phyloP scores from a whole-genome alignment of 495 filamentous ascomycete species.

The Durotheca rogersii region DNA sequence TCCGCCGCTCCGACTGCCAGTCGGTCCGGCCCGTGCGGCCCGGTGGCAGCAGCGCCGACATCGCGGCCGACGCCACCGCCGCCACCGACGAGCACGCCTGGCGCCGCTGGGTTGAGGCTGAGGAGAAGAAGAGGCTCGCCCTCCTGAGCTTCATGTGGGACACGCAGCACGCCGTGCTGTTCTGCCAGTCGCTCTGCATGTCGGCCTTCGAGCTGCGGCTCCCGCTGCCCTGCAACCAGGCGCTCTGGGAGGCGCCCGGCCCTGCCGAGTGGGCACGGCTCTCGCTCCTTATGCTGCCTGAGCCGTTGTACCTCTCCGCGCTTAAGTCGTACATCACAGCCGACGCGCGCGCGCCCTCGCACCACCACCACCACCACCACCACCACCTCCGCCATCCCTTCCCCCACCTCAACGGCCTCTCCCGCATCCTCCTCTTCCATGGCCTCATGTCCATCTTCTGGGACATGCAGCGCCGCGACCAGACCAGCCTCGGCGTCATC shows the following conservation, averaged over 20 bases:
- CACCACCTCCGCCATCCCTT: conserved; percentile 49
- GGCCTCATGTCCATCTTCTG: conserved; percentile 59
- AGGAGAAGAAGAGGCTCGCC: conserved; percentile 55
- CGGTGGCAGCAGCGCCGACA: conserved; percentile 16
- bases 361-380: conserved; percentile 50
- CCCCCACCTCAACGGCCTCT: conserved; percentile 49
- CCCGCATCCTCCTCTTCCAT: conserved; percentile 51
- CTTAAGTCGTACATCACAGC: conserved; percentile 55
- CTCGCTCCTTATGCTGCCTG: conserved; percentile 31
- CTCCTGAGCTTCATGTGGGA: conserved; percentile 63
- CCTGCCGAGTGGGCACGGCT: conserved; percentile 48
- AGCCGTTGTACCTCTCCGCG: conserved; percentile 47
- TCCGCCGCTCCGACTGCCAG: conserved; percentile 56
- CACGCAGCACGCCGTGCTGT: conserved; percentile 57
- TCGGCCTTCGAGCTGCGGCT: conserved; percentile 57
- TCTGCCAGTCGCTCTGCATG: conserved; percentile 61
- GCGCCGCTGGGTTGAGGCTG: conserved; percentile 50
- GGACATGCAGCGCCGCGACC: conserved; percentile 57
- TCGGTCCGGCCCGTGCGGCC: conserved; percentile 37
- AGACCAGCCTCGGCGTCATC: conserved; percentile 47
- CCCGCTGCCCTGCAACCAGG: conserved; percentile 47
- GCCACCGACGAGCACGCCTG: conserved; percentile 47
- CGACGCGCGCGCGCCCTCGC: conserved; percentile 31
- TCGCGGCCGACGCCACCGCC: no score
- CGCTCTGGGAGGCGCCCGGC: conserved; percentile 53